phyloP scores from a whole-genome alignment of 2,329 filamentous ascomycete genomes.

The Beauveria pseudobassiana region DNA sequence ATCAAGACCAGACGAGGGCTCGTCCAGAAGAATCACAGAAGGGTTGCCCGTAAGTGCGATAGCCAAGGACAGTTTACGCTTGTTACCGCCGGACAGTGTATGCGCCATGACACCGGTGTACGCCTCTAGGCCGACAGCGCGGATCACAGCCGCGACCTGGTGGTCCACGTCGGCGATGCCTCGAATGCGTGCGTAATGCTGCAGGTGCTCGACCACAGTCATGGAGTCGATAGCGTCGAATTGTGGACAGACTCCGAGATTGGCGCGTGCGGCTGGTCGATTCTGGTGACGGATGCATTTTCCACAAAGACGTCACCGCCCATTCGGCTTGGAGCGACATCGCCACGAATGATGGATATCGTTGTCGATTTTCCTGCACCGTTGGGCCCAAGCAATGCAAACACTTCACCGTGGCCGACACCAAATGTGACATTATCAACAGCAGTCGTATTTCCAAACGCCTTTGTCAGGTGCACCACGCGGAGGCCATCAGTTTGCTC shows the following conservation, averaged over 20 bases:
- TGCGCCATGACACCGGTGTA: constrained; percentile 58
- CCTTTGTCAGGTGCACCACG: constrained; percentile 60
- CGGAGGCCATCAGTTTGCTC: constrained; percentile 43
- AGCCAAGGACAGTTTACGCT: constrained; percentile 64
- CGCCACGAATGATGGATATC: constrained; percentile 66
- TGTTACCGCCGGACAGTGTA: constrained; percentile 68
- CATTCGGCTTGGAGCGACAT: constrained; percentile 50
- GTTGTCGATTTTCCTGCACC: constrained; percentile 70
- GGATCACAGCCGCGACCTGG: constrained; percentile 58
- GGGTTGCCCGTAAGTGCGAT: constrained; percentile 73
- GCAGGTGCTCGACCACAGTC: constrained; percentile 64
- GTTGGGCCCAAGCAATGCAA: constrained; percentile 69
- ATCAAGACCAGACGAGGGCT: constrained; percentile 67
- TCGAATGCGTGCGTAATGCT: constrained; percentile 65
- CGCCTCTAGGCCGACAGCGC: constrained; percentile 55
- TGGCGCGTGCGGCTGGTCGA: constrained; percentile 53
- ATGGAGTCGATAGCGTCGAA: constrained; percentile 68
- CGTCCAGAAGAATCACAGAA: constrained; percentile 65
- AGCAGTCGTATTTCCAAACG: constrained; percentile 55
- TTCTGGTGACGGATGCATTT: constrained; percentile 55
- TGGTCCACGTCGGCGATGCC: constrained; percentile 49
- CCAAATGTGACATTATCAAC: constrained; percentile 67
- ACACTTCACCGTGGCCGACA: constrained; percentile 60
- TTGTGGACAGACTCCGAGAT: constrained; percentile 66
- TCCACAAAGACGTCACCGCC: constrained; percentile 62